Base-by-base conservation (phyloP, 1,139 yeast species). In the Taiozyma sp. region DNA sequence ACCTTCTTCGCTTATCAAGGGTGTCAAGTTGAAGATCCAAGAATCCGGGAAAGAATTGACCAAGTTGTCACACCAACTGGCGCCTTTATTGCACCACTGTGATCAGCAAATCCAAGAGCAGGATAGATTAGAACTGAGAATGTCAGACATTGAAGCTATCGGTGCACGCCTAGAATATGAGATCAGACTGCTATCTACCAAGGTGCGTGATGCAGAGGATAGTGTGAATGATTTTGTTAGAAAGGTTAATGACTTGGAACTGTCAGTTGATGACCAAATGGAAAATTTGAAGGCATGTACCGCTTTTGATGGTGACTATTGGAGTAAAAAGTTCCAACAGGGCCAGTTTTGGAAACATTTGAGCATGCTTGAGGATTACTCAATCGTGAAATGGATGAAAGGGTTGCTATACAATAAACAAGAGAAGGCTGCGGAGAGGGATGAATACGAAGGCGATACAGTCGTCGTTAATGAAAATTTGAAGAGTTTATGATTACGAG, bases 81-180 rank as follows among this genome's bases (percentile, higher is more conserved):
- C 55, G 60, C 77, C 50, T 61, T 66, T 54, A 69, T 69, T 65
- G 70, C 68, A 52, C 72, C 70, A 57, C 43, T 58, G 69, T 56
- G 64, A 66, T 49, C 50, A 60, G 6, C 59, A 68, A 29, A 61
- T 62, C n/a, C 63, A 62, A n/a, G 66, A 63, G 54, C 69, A 65
- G 54, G 65, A 62, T 47, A 65, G 59, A 57, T 65, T 85, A 45
- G 70, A 75, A 47, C 70, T 69, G 45, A 85, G 81, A 56, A 70
- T 87, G 55, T 71, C 73, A 41, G 92, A 87, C 53, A 75, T 90
- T 45, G 82, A 83, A 39, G 81, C 88, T 2, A 74, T 86, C 43
- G 81, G 87, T 36, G 93, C 96, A 27, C 75, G 96, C 56, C 72
- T 93, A 52, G 79, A 83, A 51, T 93, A 92, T 65, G 97, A 93